phyloP scores from a whole-genome alignment of 495 filamentous ascomycete species.

The Xylaria intraflava region DNA sequence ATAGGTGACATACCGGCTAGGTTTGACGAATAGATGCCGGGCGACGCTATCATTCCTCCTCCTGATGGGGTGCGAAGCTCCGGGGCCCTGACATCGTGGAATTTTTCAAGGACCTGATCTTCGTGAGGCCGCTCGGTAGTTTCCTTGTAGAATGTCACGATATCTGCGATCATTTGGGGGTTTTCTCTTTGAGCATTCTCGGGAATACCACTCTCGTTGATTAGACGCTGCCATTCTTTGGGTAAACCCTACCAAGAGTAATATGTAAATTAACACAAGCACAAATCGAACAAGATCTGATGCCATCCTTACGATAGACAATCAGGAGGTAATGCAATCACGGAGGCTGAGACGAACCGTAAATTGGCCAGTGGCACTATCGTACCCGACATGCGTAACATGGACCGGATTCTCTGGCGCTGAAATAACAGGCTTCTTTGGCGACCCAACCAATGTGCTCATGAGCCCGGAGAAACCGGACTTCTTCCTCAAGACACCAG shows the following conservation, averaged over 20 bases:
- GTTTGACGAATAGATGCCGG: slow-evolving; percentile 41
- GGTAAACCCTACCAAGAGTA: slow-evolving; percentile 64
- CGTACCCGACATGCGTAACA: slow-evolving; percentile 95
- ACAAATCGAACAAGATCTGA: slow-evolving; percentile 11
- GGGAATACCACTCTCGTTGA: slow-evolving; percentile 93
- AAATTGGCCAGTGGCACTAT: slow-evolving; percentile 94
- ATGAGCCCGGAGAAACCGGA: slow-evolving; percentile 91
- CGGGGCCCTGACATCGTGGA: slow-evolving; percentile 70
- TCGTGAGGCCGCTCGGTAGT: slow-evolving; percentile 72
- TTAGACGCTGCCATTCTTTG: slow-evolving; percentile 93
- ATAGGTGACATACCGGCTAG: slow-evolving; percentile 54
- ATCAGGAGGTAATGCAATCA: background rate
- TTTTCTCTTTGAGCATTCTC: slow-evolving; percentile 94
- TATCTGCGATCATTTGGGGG: slow-evolving; percentile 87
- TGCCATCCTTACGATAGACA: slow-evolving; percentile 10
- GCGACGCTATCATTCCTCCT: slow-evolving; percentile 35
- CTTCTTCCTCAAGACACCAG: slow-evolving; percentile 70
- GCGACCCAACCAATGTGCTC: slow-evolving; percentile 85
- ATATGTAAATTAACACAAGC: slow-evolving; percentile 17
- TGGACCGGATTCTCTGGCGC: slow-evolving; percentile 95
- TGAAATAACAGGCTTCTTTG: slow-evolving; percentile 85
- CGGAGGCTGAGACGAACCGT: slow-evolving; percentile 56
- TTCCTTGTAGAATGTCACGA: slow-evolving; percentile 94
- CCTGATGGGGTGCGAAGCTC: slow-evolving; percentile 45
- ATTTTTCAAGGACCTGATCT: slow-evolving; percentile 91